A percentile compares a stretch with the other conserved stretches of the same genome.
These are phyloP conservation scores for Gossypium trilobum DNA, from an alignment of 441 rosid genomes.

Conservation along the genomic window DNA sequence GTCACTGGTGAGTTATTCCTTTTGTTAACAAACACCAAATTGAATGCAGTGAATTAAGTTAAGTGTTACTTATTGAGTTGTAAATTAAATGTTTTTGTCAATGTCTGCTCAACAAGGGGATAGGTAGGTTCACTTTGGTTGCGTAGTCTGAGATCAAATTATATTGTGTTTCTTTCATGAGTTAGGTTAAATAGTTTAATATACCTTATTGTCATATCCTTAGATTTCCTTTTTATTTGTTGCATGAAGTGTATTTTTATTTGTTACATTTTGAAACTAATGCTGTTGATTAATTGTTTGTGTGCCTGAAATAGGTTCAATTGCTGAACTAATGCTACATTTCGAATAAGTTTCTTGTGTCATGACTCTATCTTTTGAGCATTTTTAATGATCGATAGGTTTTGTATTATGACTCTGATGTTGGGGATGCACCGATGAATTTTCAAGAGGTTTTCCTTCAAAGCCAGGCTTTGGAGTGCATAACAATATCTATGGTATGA, in stretches of 20 bases:
- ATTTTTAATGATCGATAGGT: slow-evolving; percentile 36
- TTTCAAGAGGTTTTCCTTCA: slow-evolving; percentile 87
- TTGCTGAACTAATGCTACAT: neutral
- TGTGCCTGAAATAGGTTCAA: neutral
- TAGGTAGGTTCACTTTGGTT: neutral
- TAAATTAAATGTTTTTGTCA: neutral
- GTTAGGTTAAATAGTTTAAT: neutral
- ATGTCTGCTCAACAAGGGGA: neutral
- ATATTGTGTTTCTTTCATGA: neutral
- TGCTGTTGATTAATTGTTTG: neutral
- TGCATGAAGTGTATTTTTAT: neutral
- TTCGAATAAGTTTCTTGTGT: neutral
- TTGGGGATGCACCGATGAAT: slow-evolving; percentile 73
- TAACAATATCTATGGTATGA: slow-evolving; percentile 73
- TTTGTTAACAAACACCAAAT: neutral
- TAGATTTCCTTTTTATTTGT: neutral
- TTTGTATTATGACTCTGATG: slow-evolving; percentile 73
- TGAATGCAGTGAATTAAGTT: neutral
- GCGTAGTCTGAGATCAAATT: neutral
- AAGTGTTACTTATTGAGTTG: neutral
- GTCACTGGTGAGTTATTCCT: slow-evolving; percentile 38
- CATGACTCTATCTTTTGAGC: slow-evolving; percentile 4
- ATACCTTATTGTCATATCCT: neutral
- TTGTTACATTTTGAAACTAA: neutral
- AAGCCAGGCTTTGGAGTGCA: slow-evolving; percentile 96